Evolutionary conservation across 371 early-diverging fungal genomes (phyloP).

Genomic region (Coemansia sp.): DNA sequence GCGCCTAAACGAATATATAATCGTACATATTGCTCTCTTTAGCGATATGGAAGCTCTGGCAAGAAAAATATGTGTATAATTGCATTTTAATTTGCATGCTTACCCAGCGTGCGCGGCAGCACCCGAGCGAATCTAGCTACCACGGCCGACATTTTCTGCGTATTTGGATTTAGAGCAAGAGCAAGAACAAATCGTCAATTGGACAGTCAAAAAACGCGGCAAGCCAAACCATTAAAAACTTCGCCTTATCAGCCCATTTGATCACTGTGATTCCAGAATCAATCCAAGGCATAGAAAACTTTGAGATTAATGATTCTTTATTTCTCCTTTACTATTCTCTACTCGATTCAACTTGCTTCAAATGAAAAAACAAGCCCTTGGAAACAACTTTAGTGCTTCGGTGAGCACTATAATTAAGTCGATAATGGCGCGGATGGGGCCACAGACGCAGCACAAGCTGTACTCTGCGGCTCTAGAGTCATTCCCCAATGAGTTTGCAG

Average conservation of each 20-base stretch:
- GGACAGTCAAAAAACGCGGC: background rate
- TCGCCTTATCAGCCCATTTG: constrained; percentile 1
- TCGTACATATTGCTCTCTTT: background rate
- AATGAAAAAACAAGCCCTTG: background rate
- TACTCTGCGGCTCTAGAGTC: constrained; percentile 4
- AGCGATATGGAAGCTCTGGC: background rate
- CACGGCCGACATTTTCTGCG: background rate
- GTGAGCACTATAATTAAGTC: constrained; percentile 47
- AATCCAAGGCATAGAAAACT: background rate
- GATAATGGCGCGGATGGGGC: constrained; percentile 38
- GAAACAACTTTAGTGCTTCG: constrained; percentile 32
- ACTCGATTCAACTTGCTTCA: no score
- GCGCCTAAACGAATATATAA: background rate
- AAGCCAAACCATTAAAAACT: background rate
- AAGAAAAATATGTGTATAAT: background rate
- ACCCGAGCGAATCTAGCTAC: background rate
- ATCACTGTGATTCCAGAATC: background rate
- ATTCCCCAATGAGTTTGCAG: constrained; percentile 37
- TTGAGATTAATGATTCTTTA: no score
- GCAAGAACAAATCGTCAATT: background rate
- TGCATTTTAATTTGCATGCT: background rate
- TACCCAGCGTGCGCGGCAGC: constrained; percentile 1
- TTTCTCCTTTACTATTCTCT: no score
- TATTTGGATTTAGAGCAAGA: background rate
- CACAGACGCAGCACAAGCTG: constrained; percentile 46